Evolutionary conservation across 352 stramenopile species (phyloP), one percentile per base, ranked within the genome.

Genomic region (Phytopythium kandeliae): DNA sequence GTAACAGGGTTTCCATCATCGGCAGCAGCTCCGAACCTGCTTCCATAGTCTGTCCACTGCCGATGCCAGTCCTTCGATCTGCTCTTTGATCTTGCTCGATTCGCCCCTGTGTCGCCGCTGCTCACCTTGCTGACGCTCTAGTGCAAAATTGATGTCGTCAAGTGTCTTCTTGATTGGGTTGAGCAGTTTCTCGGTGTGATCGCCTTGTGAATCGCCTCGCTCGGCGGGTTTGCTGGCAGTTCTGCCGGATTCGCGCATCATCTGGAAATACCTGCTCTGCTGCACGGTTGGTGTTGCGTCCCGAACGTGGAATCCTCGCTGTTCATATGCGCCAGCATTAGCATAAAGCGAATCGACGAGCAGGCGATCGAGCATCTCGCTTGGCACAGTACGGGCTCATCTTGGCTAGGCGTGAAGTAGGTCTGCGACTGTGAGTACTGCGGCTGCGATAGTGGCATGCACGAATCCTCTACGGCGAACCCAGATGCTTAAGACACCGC

Each of bases 391-490:
- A 43, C 33, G 7, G 51, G 19, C 19, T 67, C 45, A 38, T 74
- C 60, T 34, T 74, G 62, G 33, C 55, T 68, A 43, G 49, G 60
- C 8, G 48, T 56, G 12, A 69, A 43, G 57, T 68, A 60, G 25
- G 65, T 63, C 25, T 73, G 68, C 9, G 57, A 62, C 34, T 66
- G 62, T n/a, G 58, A 71, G 34, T 65, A 62, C 9, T 64, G 69
- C 15, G 65, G 71, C 57, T 81, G 70, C 19, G 73, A 79, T 33
- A 74, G 64, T 11, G 70, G 78, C 25, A 60, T 67, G 35, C 64
- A 63, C 19, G 55, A 57, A 34, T 71, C 50, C 13, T 80, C 67
- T 46, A 45, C 62, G 33, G 3, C 26, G 13, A 54, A 41, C 13
- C 34, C 15, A 17, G 6, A 19, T 9, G 16, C 8, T 4, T 22